Evolutionary conservation across 148 eudicot genomes (phyloP).

Genomic region (Heliosperma pusillum): DNA sequence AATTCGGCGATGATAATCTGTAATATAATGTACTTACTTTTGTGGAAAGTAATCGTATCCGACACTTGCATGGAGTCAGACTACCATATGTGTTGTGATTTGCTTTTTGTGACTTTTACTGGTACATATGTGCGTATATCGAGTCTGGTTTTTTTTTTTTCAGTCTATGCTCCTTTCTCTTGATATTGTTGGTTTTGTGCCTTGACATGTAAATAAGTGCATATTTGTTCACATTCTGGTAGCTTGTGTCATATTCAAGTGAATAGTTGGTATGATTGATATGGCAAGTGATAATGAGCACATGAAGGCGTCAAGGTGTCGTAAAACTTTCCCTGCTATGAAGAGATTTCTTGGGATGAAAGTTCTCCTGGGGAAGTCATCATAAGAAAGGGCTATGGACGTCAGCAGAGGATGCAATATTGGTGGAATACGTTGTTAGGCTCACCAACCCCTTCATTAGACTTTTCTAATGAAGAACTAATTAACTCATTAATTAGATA

Average conservation of each 20-base stretch:
- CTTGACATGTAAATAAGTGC: conserved; percentile 1
- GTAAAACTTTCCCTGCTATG: conserved; percentile 42
- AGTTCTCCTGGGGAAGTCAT: conserved; percentile 33
- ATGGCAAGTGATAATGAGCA: conserved; percentile 64
- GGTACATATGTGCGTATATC: background rate
- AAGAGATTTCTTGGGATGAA: conserved; percentile 56
- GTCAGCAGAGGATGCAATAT: conserved; percentile 80
- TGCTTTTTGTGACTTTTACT: background rate
- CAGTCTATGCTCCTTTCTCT: background rate
- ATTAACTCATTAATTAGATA: no score
- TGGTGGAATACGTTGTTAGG: conserved; percentile 72
- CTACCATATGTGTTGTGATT: background rate
- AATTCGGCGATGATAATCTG: no score
- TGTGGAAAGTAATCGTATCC: no score
- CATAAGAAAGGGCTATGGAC: conserved; percentile 98
- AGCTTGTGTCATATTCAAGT: conserved; percentile 15
- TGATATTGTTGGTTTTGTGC: background rate
- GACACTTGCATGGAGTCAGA: no score
- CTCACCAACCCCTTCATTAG: no score
- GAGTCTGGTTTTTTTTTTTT: no score
- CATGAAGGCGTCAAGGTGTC: conserved; percentile 38
- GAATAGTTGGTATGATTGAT: conserved; percentile 34
- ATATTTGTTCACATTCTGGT: background rate
- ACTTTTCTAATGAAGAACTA: no score
- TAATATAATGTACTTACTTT: no score